phyloP scores from a whole-genome alignment of 371 early-diverging fungal species.

The Chytridiales sp. region DNA sequence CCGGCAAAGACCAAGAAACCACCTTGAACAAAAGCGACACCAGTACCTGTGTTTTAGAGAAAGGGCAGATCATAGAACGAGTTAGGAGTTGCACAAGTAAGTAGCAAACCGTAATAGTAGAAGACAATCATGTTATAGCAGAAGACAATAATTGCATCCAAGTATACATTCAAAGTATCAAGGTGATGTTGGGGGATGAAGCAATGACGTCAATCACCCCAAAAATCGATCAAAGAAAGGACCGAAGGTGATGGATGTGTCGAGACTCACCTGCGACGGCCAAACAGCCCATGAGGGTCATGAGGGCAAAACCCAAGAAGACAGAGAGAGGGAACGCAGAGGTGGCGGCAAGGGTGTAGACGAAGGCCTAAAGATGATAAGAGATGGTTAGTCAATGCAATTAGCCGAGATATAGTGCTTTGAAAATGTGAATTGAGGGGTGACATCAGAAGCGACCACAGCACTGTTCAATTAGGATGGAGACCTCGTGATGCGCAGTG shows the following conservation, averaged over 20 bases:
- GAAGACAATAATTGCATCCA: conserved; percentile 1
- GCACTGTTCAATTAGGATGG: neutral
- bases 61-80: neutral
- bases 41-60: conserved; percentile 28
- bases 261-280: conserved; percentile 35
- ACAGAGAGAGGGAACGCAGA: conserved; percentile 36
- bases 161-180: conserved; percentile 1
- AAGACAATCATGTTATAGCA: neutral
- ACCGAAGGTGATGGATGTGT: neutral
- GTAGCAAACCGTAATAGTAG: neutral
- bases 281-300: conserved; percentile 26
- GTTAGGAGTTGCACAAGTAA: neutral
- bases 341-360: conserved; percentile 33
- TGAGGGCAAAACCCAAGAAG: conserved; percentile 32
- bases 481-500: neutral
- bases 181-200: too few species aligned
- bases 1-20: conserved; percentile 44
- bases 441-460: neutral
- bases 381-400: neutral
- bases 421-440: neutral
- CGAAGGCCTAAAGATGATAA: conserved; percentile 33
- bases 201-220: too few species aligned
- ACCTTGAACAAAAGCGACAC: conserved; percentile 44
- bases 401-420: neutral
- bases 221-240: conserved; percentile 4